These are phyloP conservation scores for Rubroboletus satanas DNA, from an alignment of 768 basidiomycete genomes.

Conservation along the genomic window DNA sequence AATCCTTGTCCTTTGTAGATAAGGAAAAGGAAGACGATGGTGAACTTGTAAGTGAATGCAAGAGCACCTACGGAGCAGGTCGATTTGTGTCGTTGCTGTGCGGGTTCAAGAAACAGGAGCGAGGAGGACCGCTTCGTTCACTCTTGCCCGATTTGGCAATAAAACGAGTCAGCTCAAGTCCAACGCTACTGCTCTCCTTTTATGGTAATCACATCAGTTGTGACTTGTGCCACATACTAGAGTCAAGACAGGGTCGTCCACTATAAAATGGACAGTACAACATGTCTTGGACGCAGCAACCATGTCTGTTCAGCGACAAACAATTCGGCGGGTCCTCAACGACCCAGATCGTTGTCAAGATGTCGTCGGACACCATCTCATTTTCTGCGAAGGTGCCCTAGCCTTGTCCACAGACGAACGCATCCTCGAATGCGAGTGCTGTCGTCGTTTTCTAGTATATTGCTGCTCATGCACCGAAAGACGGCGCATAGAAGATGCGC, in stretches of 20 bases:
- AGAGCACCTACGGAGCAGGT: slow-evolving; percentile 20
- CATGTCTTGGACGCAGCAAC: neutral
- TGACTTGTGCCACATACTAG: neutral
- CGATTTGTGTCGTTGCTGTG: slow-evolving; percentile 21
- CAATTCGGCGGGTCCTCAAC: neutral
- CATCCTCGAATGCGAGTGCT: slow-evolving; percentile 1
- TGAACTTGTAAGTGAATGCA: slow-evolving; percentile 34
- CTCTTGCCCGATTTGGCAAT: slow-evolving; percentile 10
- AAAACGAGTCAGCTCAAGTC: slow-evolving; percentile 19
- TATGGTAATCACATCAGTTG: slow-evolving; percentile 4
- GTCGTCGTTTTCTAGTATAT: neutral
- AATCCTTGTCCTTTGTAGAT: slow-evolving; percentile 21
- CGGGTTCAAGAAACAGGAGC: slow-evolving; percentile 24
- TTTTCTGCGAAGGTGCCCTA: neutral
- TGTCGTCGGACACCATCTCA: neutral
- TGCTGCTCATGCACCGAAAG: neutral
- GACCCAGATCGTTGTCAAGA: neutral
- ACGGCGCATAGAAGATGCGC: neutral
- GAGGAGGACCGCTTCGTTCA: slow-evolving; percentile 2
- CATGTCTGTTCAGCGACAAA: neutral
- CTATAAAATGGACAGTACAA: too few species aligned
- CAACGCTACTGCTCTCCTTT: slow-evolving; percentile 9
- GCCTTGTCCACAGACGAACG: neutral
- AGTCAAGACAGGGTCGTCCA: neutral
- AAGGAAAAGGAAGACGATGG: slow-evolving; percentile 8